These are phyloP conservation scores for Bombardia bombarda DNA, from an alignment of 495 filamentous ascomycete genomes.

Conservation along the genomic window DNA sequence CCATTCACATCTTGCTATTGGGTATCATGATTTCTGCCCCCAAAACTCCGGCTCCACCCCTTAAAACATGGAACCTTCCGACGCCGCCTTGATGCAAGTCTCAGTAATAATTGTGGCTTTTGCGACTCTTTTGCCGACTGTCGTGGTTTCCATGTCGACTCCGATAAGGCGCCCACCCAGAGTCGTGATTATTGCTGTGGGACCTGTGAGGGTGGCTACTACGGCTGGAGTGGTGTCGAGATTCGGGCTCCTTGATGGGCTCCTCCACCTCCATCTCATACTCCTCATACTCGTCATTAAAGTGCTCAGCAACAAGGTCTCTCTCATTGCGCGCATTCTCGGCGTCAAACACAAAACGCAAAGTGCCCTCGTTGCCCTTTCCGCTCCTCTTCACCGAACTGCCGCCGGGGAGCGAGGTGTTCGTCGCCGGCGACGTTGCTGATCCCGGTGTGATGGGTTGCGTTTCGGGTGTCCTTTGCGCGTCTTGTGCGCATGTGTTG, in stretches of 20 bases:
- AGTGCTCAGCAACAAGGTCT: slow-evolving; percentile 55
- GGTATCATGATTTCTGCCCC: neutral
- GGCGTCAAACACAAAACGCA: slow-evolving; percentile 86
- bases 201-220: slow-evolving; percentile 6
- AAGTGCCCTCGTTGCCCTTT: slow-evolving; percentile 63
- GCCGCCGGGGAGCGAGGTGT: slow-evolving; percentile 19
- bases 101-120: slow-evolving; percentile 13
- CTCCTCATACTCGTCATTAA: slow-evolving; percentile 72
- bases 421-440: slow-evolving; percentile 30
- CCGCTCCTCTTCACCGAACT: slow-evolving; percentile 34
- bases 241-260: slow-evolving; percentile 25
- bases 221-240: slow-evolving; percentile 21
- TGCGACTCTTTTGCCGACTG: slow-evolving; percentile 16
- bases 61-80: neutral
- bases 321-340: slow-evolving; percentile 66
- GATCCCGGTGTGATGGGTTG: slow-evolving; percentile 26
- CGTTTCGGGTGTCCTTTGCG: slow-evolving; percentile 19
- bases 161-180: slow-evolving; percentile 18
- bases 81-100: neutral
- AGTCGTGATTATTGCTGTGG: slow-evolving; percentile 9
- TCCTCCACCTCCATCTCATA: slow-evolving; percentile 59
- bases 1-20: no score
- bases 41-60: neutral
- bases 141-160: slow-evolving; percentile 14
- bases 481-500: slow-evolving; percentile 30